A percentile compares a stretch with the other conserved stretches of the same genome.
Evolutionary conservation across 176 grass and related monocot genomes (phyloP).

Genomic region (Oropetium thomaeum): DNA sequence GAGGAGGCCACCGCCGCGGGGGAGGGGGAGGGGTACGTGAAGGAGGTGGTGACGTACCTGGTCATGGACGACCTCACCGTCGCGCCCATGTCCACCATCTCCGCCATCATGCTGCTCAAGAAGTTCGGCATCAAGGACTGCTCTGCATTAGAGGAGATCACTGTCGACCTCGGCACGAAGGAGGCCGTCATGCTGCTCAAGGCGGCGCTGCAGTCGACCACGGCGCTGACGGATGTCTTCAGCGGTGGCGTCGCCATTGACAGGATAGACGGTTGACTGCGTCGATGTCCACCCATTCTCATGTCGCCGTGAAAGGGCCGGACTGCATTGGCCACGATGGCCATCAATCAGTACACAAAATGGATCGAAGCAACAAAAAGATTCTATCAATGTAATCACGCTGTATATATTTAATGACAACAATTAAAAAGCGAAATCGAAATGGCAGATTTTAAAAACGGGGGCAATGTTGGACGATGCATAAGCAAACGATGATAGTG

Average conservation of each 20-base stretch:
- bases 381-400: no score
- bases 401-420: no score
- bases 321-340: no score
- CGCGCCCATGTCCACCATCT: constrained; percentile 67
- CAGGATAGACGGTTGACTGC: background rate
- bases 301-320: no score
- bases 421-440: no score
- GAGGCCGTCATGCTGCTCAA: constrained; percentile 54
- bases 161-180: constrained; percentile 22
- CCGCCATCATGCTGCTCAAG: constrained; percentile 59
- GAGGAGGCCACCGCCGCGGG: constrained; percentile 5
- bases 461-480: no score
- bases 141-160: constrained; percentile 41
- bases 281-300: no score
- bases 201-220: constrained; percentile 42
- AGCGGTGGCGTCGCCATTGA: constrained; percentile 42
- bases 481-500: no score
- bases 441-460: no score
- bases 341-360: no score
- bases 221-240: constrained; percentile 58
- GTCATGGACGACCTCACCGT: constrained; percentile 69
- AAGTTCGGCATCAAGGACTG: constrained; percentile 56
- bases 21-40: constrained; percentile 47
- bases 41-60: constrained; percentile 47
- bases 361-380: no score